Conservation (phyloP, 2,329 filamentous ascomycete species). For the Didymella exigua region DNA sequence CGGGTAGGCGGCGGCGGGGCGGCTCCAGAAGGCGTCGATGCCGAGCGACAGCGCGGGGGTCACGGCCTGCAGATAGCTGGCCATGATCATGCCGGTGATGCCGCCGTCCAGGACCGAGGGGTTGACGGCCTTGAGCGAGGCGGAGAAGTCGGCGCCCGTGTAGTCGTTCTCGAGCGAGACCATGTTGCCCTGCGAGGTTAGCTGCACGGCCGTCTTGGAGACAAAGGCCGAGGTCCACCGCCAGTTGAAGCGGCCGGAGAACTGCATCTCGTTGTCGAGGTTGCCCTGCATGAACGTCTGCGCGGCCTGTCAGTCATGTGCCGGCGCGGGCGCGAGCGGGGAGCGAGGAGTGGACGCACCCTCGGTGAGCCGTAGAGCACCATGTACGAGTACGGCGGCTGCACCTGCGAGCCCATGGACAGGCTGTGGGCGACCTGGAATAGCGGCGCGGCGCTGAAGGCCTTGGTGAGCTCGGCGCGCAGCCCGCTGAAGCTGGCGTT, state of each 20-base stretch:
- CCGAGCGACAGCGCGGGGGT: conserved; percentile 87
- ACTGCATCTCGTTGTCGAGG: conserved; percentile 87
- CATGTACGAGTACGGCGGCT: conserved; percentile 94
- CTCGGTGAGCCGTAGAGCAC: conserved; percentile 92
- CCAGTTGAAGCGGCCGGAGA: conserved; percentile 91
- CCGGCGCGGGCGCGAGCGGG: neutral
- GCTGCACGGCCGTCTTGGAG: conserved; percentile 86
- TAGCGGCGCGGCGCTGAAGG: conserved; percentile 88
- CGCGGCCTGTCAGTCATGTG: neutral
- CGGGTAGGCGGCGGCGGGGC: conserved; percentile 78
- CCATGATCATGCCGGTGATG: conserved; percentile 92
- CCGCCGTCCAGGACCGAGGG: conserved; percentile 92
- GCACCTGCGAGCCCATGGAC: conserved; percentile 84
- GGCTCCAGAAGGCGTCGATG: conserved; percentile 93
- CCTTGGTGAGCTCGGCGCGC: conserved; percentile 94
- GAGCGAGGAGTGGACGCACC: conserved; percentile 59
- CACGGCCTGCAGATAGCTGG: conserved; percentile 91
- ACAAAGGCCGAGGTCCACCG: conserved; percentile 81
- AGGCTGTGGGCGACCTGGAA: conserved; percentile 99
- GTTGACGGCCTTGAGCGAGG: conserved; percentile 91
- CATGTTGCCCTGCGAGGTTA: conserved; percentile 86
- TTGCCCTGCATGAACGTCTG: conserved; percentile 96
- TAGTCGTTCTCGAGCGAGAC: conserved; percentile 96
- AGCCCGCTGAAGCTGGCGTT: conserved; percentile 97
- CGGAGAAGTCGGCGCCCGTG: conserved; percentile 88